phyloP scores from a whole-genome alignment of 371 early-diverging fungal genomes.

The Chytridium lagenaria region DNA sequence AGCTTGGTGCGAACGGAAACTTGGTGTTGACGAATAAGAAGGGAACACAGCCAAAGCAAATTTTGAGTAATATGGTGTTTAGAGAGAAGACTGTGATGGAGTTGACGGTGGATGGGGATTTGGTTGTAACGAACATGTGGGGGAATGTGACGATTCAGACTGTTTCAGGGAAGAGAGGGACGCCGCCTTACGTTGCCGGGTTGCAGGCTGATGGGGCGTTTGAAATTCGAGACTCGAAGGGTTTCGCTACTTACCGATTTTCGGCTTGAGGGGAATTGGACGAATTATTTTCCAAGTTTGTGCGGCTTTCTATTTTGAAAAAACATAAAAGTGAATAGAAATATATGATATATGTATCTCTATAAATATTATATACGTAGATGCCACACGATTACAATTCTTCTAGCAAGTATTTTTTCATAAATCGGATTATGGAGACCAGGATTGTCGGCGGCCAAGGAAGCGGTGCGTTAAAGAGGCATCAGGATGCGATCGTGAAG shows the following conservation, averaged over 20 bases:
- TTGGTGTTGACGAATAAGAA: not conserved
- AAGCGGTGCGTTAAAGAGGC: too few species aligned
- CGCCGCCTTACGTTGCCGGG: not conserved
- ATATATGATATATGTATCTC: too few species aligned
- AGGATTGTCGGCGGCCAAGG: too few species aligned
- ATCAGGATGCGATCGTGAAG: too few species aligned
- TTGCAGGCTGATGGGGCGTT: not conserved
- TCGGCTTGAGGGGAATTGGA: too few species aligned
- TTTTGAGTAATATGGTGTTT: not conserved
- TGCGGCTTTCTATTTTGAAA: too few species aligned
- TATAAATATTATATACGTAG: too few species aligned
- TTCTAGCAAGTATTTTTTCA: too few species aligned
- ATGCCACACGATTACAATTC: too few species aligned
- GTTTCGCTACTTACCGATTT: not conserved
- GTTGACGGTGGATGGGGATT: not conserved
- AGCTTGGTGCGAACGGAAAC: constrained; percentile 3
- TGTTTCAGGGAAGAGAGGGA: not conserved
- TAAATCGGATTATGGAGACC: too few species aligned
- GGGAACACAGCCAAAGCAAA: not conserved
- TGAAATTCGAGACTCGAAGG: not conserved
- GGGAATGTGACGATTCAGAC: not conserved
- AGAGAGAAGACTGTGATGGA: not conserved
- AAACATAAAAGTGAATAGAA: too few species aligned
- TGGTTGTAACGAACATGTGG: constrained; percentile 3
- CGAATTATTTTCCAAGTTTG: too few species aligned